Evolutionary conservation across 176 grass and related monocot species (phyloP), one percentile per base, ranked within the genome.

Genomic region (Eleusine indica): DNA sequence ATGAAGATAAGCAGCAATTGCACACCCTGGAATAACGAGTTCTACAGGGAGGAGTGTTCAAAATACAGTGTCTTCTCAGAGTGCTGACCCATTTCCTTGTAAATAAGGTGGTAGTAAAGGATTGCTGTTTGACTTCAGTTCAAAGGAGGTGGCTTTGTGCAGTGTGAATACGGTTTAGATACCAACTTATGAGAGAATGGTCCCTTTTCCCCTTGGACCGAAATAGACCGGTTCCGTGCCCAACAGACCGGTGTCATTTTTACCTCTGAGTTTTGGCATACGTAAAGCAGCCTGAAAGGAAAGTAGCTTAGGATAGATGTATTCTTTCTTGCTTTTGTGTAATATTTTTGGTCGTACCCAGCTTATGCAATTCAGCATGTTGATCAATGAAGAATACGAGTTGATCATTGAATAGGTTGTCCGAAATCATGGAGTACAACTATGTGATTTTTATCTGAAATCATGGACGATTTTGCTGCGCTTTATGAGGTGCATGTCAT

Each of bases 1-100:
- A 96, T 67, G 81, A 96, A 90, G 85, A 94, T 7, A 94, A 78
- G 71, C 61, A 94, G 11, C 60, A 86, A 73, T 73, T 94, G 8
- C 6, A 44, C 1, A 0, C 69, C 18, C 7, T 80, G 60, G 52
- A 66, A 75, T 87, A 28, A 10, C 43, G 42, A 56, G 52, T 30
- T 21, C 30, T 37, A 35, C 47, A 44, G 4, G 2, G 25, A 75
- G 38, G 70, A 63, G 13, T 12, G 44, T 67, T 73, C 40, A 5
- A 57, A 35, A 19, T 22, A 68, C 4, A 7, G 30, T 30, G 82
- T 78, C 18, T 48, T 68, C 21, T 12, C 5, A 75, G 65, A 80
- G 16, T 53, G 49, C 39, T 18, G 53, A 75, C 40, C 22, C 6
- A 69, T 79, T 54, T 72, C 22, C 29, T 19, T 83, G 86, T 89